Evolutionary conservation across 2,329 filamentous ascomycete genomes (phyloP).

Genomic region (Talaromyces sp.): DNA sequence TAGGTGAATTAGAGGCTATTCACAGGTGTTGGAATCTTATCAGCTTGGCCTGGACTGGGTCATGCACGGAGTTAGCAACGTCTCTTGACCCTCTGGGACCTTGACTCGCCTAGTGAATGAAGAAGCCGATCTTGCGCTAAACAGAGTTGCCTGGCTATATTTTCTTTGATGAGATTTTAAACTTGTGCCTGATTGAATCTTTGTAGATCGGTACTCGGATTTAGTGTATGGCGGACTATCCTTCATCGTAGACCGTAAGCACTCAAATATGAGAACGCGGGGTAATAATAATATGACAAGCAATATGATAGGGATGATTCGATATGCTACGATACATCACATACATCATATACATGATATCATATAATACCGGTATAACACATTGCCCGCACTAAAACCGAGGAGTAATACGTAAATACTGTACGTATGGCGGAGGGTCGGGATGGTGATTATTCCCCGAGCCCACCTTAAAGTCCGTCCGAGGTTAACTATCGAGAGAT

Average conservation of each 20-base stretch:
- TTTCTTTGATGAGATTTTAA: neutral
- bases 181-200: no score
- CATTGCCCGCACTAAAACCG: constrained; percentile 4
- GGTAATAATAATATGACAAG: neutral
- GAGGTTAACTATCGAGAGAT: neutral
- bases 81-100: neutral
- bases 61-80: neutral
- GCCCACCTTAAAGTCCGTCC: constrained; percentile 14
- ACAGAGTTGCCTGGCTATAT: neutral
- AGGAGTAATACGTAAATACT: neutral
- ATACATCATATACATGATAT: neutral
- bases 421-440: neutral
- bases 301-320: neutral
- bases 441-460: constrained; percentile 4
- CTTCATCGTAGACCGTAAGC: neutral
- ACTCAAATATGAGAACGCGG: neutral
- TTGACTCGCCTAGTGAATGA: neutral
- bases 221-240: neutral
- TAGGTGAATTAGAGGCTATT: neutral
- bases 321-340: neutral
- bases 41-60: neutral
- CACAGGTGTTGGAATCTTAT: neutral
- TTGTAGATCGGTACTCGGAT: neutral
- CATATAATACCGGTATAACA: neutral
- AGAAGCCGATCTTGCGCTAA: neutral